Conservation (phyloP, 1,284 basidiomycete genomes). For the Ceratobasidium sp. region DNA sequence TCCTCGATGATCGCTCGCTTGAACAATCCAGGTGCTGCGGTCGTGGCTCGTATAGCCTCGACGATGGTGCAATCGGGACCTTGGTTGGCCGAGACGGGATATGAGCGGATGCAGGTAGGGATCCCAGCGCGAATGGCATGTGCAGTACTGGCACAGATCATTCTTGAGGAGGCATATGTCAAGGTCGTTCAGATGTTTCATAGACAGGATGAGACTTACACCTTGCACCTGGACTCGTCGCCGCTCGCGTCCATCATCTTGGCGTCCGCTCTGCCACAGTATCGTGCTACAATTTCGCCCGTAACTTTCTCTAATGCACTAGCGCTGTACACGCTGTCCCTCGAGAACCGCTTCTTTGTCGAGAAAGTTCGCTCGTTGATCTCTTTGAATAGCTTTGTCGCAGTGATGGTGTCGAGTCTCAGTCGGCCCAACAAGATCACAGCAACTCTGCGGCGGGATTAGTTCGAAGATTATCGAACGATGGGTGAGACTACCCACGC, state of each 20-base stretch:
- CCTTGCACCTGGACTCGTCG: not conserved
- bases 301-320: not conserved
- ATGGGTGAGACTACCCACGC: not conserved
- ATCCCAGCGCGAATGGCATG: conserved; percentile 1
- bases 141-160: not conserved
- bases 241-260: not conserved
- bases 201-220: not conserved
- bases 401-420: conserved; percentile 50
- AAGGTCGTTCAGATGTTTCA: not conserved
- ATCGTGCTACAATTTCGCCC: not conserved
- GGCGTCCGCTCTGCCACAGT: not conserved
- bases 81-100: not conserved
- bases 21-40: not conserved
- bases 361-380: conserved; percentile 40
- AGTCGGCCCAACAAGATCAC: conserved; percentile 53
- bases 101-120: not conserved
- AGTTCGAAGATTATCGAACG: not conserved
- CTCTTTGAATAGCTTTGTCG: conserved; percentile 50
- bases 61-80: not conserved
- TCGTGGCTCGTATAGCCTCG: conserved; percentile 1
- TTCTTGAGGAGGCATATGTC: not conserved
- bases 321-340: not conserved
- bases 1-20: not conserved
- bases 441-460: conserved; percentile 46
- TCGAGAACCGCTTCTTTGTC: conserved; percentile 9